These are phyloP conservation scores for Rhamnella rubrinervis DNA, from an alignment of 331 rosid species.

Conservation along the genomic window DNA sequence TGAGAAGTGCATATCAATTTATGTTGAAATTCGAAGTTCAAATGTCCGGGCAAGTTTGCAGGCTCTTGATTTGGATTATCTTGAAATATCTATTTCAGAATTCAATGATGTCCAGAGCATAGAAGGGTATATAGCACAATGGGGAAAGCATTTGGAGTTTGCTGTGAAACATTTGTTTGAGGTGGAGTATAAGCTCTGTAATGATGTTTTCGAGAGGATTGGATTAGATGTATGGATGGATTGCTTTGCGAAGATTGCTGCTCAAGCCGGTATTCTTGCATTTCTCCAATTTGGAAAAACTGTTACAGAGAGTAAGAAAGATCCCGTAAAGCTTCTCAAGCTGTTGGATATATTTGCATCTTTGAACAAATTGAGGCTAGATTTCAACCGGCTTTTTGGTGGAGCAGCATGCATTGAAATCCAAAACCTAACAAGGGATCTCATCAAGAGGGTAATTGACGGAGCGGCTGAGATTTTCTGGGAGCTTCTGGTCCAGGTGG, in stretches of 20 bases:
- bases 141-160: slow-evolving; percentile 99
- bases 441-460: slow-evolving; percentile 82
- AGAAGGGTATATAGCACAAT: slow-evolving; percentile 78
- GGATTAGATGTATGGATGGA: slow-evolving; percentile 92
- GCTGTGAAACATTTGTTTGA: slow-evolving; percentile 98
- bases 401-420: slow-evolving; percentile 86
- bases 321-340: slow-evolving; percentile 87
- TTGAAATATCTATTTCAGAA: slow-evolving; percentile 83
- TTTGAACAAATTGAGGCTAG: slow-evolving; percentile 84
- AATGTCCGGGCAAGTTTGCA: slow-evolving; percentile 90
- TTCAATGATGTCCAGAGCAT: slow-evolving; percentile 94
- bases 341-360: slow-evolving; percentile 92
- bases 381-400: slow-evolving; percentile 94
- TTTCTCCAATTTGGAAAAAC: slow-evolving; percentile 97
- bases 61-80: slow-evolving; percentile 89
- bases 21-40: slow-evolving; percentile 83
- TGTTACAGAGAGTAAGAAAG: slow-evolving; percentile 92
- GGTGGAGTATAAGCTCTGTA: slow-evolving; percentile 92
- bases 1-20: slow-evolving; percentile 72
- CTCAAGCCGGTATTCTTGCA: slow-evolving; percentile 93
- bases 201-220: slow-evolving; percentile 91
- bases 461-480: slow-evolving; percentile 93
- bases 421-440: slow-evolving; percentile 95
- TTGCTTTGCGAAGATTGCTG: slow-evolving; percentile 91
- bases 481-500: slow-evolving; percentile 86